Evolutionary conservation across 805 yeast genomes (phyloP).

Genomic region (Priceomyces carsonii): DNA sequence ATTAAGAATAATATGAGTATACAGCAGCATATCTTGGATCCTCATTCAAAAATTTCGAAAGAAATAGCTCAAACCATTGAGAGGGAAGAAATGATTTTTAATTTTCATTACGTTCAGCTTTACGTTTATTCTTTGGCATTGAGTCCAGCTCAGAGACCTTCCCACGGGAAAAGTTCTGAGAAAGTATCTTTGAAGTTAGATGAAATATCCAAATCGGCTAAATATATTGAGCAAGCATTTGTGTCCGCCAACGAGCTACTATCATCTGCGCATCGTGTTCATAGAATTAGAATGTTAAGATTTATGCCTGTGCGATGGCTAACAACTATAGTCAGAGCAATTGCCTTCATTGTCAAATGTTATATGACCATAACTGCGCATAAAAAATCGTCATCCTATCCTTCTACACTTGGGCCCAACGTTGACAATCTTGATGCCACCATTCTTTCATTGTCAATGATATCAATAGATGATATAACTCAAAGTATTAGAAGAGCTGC

Average conservation of each 20-base stretch:
- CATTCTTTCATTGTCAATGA: conserved; percentile 58
- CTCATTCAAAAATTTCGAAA: conserved; percentile 34
- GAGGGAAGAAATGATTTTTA: conserved; percentile 73
- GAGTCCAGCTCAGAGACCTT: conserved; percentile 35
- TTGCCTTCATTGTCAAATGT: conserved; percentile 87
- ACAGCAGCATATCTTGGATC: conserved; percentile 21
- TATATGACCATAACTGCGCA: conserved; percentile 63
- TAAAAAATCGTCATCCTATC: conserved; percentile 24
- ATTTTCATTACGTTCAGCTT: conserved; percentile 79
- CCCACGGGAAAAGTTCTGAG: conserved; percentile 15
- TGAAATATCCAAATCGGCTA: conserved; percentile 70
- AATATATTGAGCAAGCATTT: conserved; percentile 79
- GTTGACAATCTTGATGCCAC: conserved; percentile 44
- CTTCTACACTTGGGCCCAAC: conserved; percentile 10
- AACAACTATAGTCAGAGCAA: conserved; percentile 80
- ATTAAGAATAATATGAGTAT: conserved; percentile 27
- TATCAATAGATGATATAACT: conserved; percentile 70
- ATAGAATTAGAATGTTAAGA: conserved; percentile 58
- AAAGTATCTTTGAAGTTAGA: conserved; percentile 51
- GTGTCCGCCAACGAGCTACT: conserved; percentile 81
- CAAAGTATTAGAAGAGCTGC: conserved; percentile 71
- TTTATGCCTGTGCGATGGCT: conserved; percentile 95
- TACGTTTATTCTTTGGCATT: conserved; percentile 85
- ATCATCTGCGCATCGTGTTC: conserved; percentile 68
- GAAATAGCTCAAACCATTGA: conserved; percentile 51